Evolutionary conservation across 805 yeast genomes (phyloP).

Genomic region (Candida maesae): DNA sequence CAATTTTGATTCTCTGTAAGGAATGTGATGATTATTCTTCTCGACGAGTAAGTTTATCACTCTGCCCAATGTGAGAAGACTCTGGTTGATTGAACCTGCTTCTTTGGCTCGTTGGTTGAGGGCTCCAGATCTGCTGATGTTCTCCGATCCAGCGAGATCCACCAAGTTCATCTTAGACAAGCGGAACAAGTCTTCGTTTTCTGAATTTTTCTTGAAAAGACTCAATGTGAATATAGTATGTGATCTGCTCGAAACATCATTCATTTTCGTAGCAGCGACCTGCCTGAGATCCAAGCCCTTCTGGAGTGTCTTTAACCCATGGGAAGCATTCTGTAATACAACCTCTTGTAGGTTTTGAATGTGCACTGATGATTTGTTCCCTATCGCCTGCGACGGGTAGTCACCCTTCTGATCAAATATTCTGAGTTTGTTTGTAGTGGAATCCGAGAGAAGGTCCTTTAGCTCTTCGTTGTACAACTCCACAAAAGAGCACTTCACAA

Average conservation of each 20-base stretch:
- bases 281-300: constrained; percentile 57
- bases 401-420: constrained; percentile 42
- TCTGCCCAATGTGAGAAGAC: constrained; percentile 80
- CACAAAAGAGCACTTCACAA: constrained; percentile 74
- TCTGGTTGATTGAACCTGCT: constrained; percentile 90
- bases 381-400: constrained; percentile 2
- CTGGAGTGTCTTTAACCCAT: constrained; percentile 53
- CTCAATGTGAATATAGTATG: constrained; percentile 72
- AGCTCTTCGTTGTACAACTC: constrained; percentile 88
- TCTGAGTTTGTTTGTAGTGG: constrained; percentile 44
- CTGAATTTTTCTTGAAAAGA: constrained; percentile 44
- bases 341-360: constrained; percentile 67
- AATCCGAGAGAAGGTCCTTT: constrained; percentile 55
- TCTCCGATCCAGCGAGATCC: constrained; percentile 95
- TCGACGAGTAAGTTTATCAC: constrained; percentile 77
- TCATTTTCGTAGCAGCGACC: constrained; percentile 71
- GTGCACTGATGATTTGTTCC: constrained; percentile 33
- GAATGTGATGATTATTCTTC: constrained; percentile 61
- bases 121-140: constrained; percentile 85
- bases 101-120: constrained; percentile 82
- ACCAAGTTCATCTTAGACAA: constrained; percentile 79
- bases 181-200: constrained; percentile 43
- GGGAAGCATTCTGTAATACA: constrained; percentile 47
- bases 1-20: constrained; percentile 79
- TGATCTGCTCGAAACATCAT: constrained; percentile 69